Evolutionary conservation across 495 filamentous ascomycete genomes (phyloP).

Genomic region (Mytilinidion resinicola): DNA sequence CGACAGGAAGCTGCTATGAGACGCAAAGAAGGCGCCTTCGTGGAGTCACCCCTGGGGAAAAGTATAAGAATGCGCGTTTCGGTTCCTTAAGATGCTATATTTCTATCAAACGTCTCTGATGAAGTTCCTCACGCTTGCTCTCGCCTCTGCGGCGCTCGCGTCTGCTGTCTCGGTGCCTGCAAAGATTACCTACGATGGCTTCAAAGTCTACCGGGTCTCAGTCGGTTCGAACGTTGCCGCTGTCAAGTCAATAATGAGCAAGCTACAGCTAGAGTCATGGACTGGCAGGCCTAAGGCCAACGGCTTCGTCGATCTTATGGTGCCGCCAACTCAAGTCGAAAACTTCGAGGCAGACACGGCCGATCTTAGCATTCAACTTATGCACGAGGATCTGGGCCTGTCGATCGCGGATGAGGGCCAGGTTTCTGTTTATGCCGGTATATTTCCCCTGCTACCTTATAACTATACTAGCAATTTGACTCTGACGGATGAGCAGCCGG

Average conservation of each 20-base stretch:
- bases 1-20: too few species aligned
- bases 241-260: slow-evolving; percentile 21
- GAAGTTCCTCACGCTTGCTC: slow-evolving; percentile 12
- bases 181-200: slow-evolving; percentile 41
- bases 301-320: slow-evolving; percentile 38
- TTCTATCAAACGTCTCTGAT: slow-evolving; percentile 3
- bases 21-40: too few species aligned
- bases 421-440: slow-evolving; percentile 21
- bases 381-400: slow-evolving; percentile 43
- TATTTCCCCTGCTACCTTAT: slow-evolving; percentile 3
- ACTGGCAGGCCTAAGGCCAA: slow-evolving; percentile 30
- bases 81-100: background rate
- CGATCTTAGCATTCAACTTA: slow-evolving; percentile 33
- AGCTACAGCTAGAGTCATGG: slow-evolving; percentile 29
- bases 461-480: background rate
- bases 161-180: slow-evolving; percentile 12
- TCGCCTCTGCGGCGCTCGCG: slow-evolving; percentile 14
- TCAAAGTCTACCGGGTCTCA: slow-evolving; percentile 41
- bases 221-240: slow-evolving; percentile 23
- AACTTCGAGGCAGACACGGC: slow-evolving; percentile 33
- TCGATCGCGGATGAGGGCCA: slow-evolving; percentile 39
- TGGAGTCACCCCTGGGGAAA: background rate
- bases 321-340: slow-evolving; percentile 35
- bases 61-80: background rate
- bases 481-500: background rate